Evolutionary conservation across 108 stramenopile species (phyloP).

Genomic region (Pelagomonas calceolata): DNA sequence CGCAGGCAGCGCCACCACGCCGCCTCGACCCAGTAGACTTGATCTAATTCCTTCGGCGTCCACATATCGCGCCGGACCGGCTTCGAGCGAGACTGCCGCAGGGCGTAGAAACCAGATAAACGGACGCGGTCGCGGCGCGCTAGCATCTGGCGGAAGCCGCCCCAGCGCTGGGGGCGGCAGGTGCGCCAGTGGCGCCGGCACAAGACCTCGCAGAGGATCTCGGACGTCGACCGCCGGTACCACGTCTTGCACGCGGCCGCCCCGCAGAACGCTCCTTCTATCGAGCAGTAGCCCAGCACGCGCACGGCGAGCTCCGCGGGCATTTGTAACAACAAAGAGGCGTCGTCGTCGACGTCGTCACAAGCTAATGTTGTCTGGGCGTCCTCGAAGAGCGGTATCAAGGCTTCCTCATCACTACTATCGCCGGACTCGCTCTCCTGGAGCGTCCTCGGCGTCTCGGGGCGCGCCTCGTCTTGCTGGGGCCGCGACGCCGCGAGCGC

Average conservation of each 20-base stretch:
- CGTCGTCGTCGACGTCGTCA: too few relatives aligned
- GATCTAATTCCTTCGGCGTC: neutral
- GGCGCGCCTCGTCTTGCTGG: too few relatives aligned
- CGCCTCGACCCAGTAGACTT: neutral
- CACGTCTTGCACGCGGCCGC: neutral
- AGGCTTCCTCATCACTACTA: too few relatives aligned
- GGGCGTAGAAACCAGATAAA: neutral
- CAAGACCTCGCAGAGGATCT: neutral
- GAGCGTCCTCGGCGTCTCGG: too few relatives aligned
- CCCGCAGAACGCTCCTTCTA: neutral
- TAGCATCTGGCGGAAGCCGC: conserved; percentile 4
- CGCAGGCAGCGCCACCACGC: neutral
- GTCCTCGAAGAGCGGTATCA: too few relatives aligned
- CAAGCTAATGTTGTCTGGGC: too few relatives aligned
- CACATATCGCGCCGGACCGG: neutral
- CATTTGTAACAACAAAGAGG: neutral
- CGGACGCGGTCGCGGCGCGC: neutral
- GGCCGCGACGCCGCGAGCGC: too few relatives aligned
- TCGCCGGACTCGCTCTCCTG: too few relatives aligned
- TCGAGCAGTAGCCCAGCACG: neutral
- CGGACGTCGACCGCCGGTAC: neutral
- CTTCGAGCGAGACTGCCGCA: neutral
- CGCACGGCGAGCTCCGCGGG: neutral
- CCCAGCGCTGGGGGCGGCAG: neutral
- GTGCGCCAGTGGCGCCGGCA: neutral